Evolutionary conservation across 257 asterid genomes (phyloP), one percentile per base, ranked within the genome.

Genomic region (Pogostemon cablin): DNA sequence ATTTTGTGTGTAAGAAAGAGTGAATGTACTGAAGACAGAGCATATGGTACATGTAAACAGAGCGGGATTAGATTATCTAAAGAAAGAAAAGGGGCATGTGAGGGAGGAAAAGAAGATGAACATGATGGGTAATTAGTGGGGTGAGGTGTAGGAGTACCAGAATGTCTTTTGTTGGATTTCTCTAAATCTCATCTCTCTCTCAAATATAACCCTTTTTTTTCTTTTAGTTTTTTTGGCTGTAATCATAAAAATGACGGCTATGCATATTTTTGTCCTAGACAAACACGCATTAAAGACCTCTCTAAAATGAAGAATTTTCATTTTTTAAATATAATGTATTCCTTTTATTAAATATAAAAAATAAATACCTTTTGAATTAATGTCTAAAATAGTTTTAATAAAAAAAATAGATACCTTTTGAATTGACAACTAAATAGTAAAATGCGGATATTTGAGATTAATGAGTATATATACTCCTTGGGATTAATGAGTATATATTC

Each of bases 141-240:
- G 4, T 9, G 6, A 62, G 9, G 53, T 71, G 79, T 73, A 77
- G 12, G 6, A 17, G 62, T 71, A 74, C 25, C 41, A 62, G 81
- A 80, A 74, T 75, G 80, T 80, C 80, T 68, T 72, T 53, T 63
- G 59, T 67, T 58, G 67, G 76, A 76, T 75, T 76, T 72, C 49
- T 73, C 32, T 72, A 71, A 60, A 74, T 82, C 77, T 66, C 49
- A 67, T 79, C 77, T 77, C 82, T 60, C 81, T 71, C 62, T 9
- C 10, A 7, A 76, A 69, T 50, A 50, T 4, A n/a, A 1, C 11
- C 20, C 10, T 74, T 12, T 2, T 2, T 62, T 70, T 41, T 15
- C 7, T 7, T 65, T 57, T 12, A 9, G 17, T 69, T 63, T 10
- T 10, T 62, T 54, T 25, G 35, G 17, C 11, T 56, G 38, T 35